Evolutionary conservation across 2,329 filamentous ascomycete genomes (phyloP), one percentile per base, ranked within the genome.

Genomic region (Neocatenulostroma microsporum): DNA sequence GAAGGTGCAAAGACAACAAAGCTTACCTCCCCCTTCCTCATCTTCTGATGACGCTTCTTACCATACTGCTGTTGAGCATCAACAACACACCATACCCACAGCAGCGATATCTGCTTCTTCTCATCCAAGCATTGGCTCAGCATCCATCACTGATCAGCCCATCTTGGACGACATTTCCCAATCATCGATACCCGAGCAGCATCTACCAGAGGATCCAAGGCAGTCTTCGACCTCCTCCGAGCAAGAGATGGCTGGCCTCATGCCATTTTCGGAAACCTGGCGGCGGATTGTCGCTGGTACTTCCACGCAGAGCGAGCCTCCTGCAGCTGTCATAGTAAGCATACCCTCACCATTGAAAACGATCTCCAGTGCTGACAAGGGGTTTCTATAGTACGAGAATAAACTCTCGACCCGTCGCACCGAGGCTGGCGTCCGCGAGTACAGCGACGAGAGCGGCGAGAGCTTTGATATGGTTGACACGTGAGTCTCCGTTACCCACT

Each of bases 371-470:
- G 23, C 27, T 20, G 17, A 31, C 29, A n/a, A n/a, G n/a, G n/a
- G n/a, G n/a, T n/a, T n/a, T n/a, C n/a, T n/a, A n/a, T n/a, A n/a
- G n/a, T n/a, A n/a, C n/a, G n/a, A n/a, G n/a, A n/a, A n/a, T n/a
- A n/a, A n/a, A n/a, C n/a, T n/a, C n/a, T n/a, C n/a, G n/a, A 5
- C 11, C 6, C 24, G 21, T 4, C 21, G 14, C 6, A 21, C 21
- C n/a, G 12, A 24, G 25, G 13, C 29, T 9, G 42, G 36, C 12
- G 37, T 39, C 19, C 34, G 36, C 14, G 28, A 42, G 31, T 25
- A 39, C 20, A 44, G 39, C 25, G 45, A 49, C 18, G 45, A 49
- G 25, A 51, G 44, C 40, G 39, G 35, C 32, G 41, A 41, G 25
- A 51, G 44, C 40, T 40, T 33, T 30, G 41, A 41, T 23, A 29